Base-by-base conservation (phyloP, 140 eudicot species). In the Erigeron philadelphicus region DNA sequence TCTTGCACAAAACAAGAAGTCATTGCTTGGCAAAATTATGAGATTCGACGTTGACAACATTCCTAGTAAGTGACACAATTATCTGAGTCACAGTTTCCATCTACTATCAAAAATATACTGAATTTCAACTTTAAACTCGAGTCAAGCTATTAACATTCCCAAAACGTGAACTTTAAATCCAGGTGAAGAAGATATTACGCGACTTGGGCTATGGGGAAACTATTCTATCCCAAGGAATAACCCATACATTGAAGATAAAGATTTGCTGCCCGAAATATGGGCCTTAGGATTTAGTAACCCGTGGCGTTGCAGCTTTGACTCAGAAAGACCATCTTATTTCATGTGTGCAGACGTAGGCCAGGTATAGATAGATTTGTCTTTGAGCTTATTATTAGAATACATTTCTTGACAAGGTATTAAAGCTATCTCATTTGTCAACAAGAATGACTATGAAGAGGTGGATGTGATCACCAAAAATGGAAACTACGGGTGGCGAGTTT, bases 221-320 rank as follows among this genome's bases (percentile, higher is more conserved):
- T 91, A 91, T 79, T 76, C 95, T 1, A 86, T 91, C 72, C 97
- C 97, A 9, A 66, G 68, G 18, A 96, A 91, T 78, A 91, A 91
- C 64, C 96, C 97, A 1, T 88, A 82, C 52, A 64, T 40, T 40
- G 60, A 76, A 16, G 97, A 91, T 55, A 73, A 75, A 54, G 95
- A 79, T 7, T 76, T 82, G 65, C 83, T 46, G 63, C 88, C 88
- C 9, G 97, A 91, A 78, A 88, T 91, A 35, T 91, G 92, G 95
- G 97, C 96, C 42, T 7, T 82, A 11, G 96, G 97, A 61, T 71
- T 91, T 5, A 64, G 81, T 53, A 84, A 88, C 66, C 96, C 96
- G 11, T 91, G 97, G 96, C 83, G 95, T 57, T 91, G 97, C 73
- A 88, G 93, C 40, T 91, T 88, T 50, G 97, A 91, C 61, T 76